These are phyloP conservation scores for Halophytophthora polymorphica DNA, from an alignment of 352 stramenopile genomes.

Conservation along the genomic window DNA sequence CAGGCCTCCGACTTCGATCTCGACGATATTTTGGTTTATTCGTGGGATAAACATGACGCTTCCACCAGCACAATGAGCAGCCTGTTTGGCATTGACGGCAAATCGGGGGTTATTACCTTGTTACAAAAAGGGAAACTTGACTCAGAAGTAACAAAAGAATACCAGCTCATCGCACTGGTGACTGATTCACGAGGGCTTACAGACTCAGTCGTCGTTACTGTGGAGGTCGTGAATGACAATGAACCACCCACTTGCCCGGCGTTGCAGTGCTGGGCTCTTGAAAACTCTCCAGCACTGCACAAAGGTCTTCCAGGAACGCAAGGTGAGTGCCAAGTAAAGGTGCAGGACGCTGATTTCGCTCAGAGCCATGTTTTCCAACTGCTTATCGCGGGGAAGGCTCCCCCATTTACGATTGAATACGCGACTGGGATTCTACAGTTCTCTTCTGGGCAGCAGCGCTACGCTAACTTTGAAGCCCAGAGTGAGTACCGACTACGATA, in stretches of 20 bases:
- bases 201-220: constrained; percentile 8
- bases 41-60: constrained; percentile 6
- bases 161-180: constrained; percentile 8
- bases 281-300: constrained; percentile 39
- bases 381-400: constrained; percentile 22
- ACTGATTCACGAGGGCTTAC: constrained; percentile 24
- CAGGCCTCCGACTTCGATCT: constrained; percentile 38
- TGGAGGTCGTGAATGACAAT: constrained; percentile 49
- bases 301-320: constrained; percentile 29
- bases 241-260: constrained; percentile 36
- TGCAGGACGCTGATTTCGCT: constrained; percentile 33
- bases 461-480: constrained; percentile 43
- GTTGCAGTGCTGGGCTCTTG: constrained; percentile 55
- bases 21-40: constrained; percentile 30
- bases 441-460: constrained; percentile 10
- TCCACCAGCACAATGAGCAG: constrained; percentile 1
- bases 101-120: constrained; percentile 15
- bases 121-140: constrained; percentile 11
- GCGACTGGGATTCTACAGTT: constrained; percentile 33
- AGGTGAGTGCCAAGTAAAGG: constrained; percentile 31
- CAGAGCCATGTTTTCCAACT: constrained; percentile 53
- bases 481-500: constrained; percentile 43
- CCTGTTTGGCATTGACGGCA: constrained; percentile 13
- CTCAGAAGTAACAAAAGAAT: constrained; percentile 3
- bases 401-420: constrained; percentile 22